Evolutionary conservation across 495 filamentous ascomycete species (phyloP), one percentile per base, ranked within the genome.

Genomic region (Ramalina peruviana): DNA sequence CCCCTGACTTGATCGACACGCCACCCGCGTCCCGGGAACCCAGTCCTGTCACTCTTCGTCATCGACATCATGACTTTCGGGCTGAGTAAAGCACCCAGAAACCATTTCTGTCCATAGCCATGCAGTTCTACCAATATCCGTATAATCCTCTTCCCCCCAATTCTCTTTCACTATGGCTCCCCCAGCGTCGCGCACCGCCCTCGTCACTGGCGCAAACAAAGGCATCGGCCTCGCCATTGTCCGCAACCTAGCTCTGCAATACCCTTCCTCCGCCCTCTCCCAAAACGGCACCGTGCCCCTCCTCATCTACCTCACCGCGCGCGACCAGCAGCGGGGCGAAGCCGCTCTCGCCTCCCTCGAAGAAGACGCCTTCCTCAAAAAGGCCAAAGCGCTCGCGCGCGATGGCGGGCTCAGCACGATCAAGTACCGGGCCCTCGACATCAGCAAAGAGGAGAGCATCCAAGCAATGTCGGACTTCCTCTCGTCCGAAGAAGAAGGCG

Each of bases 241-340:
- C 53, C 54, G 53, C 53, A 48, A 58, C n/a, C 49, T 58, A 36
- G 56, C 72, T 3, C 59, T 74, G 4, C 62, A 72, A 55, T 74
- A 75, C 46, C 69, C 72, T 20, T 62, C 60, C 4, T 73, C 70
- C 5, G 43, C 67, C 12, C 56, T 70, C 51, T 48, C 45, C 5
- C 66, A 68, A 44, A 62, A 61, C 42, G 67, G 65, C 10, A 48
- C 45, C 5, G 15, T 48, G 11, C 64, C 66, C 4, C 52, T 74
- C 41, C 60, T 72, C 38, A 74, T 75, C 54, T 75, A 75, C 57
- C 63, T 75, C 4, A 71, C 72, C 7, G 72, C 72, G 11, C 68
- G 72, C 42, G 68, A 72, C 39, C 48, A 55, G 37, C 46, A 47
- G 11, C 55, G 65, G 26, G 72, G 72, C 11, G 60, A 68, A 54